Percentiles rank a stretch among this genome's conserved stretches.
These are phyloP conservation scores for Ophiognomonia clavigignenti-juglandacearum DNA, from an alignment of 2,329 filamentous ascomycete species.

Conservation along the genomic window DNA sequence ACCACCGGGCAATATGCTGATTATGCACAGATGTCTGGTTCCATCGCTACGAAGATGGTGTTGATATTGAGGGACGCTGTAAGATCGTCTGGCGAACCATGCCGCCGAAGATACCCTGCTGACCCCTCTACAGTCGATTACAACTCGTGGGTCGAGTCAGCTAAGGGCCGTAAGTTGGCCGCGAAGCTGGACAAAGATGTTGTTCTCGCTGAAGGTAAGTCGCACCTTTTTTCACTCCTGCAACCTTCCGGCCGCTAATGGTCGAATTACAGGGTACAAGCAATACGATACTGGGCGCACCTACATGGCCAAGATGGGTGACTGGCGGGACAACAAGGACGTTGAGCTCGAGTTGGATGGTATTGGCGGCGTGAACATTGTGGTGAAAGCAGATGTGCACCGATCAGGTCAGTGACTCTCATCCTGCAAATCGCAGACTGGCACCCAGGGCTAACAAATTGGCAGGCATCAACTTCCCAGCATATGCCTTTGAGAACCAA, in stretches of 20 bases:
- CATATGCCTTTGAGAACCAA: slow-evolving; percentile 96
- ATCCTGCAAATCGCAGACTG: not conserved
- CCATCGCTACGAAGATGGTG: slow-evolving; percentile 75
- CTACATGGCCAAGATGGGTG: slow-evolving; percentile 87
- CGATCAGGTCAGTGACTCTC: slow-evolving; percentile 65
- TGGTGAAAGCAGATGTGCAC: slow-evolving; percentile 97
- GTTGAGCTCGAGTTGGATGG: slow-evolving; percentile 90
- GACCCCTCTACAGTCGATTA: slow-evolving; percentile 70
- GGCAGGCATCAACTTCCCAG: slow-evolving; percentile 91
- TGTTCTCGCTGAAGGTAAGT: slow-evolving; percentile 80
- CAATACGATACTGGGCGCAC: slow-evolving; percentile 86
- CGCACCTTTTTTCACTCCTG: not conserved
- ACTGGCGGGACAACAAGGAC: slow-evolving; percentile 89
- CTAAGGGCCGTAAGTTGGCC: slow-evolving; percentile 73
- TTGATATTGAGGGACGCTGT: slow-evolving; percentile 94
- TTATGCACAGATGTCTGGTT: slow-evolving; percentile 81
- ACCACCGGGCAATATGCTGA: slow-evolving; percentile 21
- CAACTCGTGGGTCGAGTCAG: slow-evolving; percentile 97
- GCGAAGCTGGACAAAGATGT: slow-evolving; percentile 70
- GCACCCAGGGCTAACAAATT: slow-evolving; percentile 3
- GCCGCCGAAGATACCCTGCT: not conserved
- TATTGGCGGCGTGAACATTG: slow-evolving; percentile 93
- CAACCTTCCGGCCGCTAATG: slow-evolving; percentile 13
- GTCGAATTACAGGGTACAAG: slow-evolving; percentile 64
- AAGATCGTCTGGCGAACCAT: slow-evolving; percentile 32